Base-by-base conservation (phyloP, 176 grass and related monocot genomes). In the Secale cereale region DNA sequence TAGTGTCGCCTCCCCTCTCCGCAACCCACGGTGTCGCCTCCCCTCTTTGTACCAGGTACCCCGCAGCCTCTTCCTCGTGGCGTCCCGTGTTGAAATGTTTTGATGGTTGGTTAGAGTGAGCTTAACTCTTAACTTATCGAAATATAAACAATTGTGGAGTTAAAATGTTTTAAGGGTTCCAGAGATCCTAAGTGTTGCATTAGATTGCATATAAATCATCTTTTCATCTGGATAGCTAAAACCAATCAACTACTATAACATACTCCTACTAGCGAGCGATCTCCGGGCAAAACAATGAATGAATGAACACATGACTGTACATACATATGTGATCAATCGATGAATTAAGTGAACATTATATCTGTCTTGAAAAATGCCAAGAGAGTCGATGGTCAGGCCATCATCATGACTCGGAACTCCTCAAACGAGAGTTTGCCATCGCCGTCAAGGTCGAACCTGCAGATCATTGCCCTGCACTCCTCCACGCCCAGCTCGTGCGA, bases 391-490 rank as follows among this genome's bases (percentile, higher is more conserved):
- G 45, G 65, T 54, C 30, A 87, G 16, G 59, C 65, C 89, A 67
- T 68, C 82, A 89, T 88, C 92, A 94, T 94, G 71, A 88, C 33
- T 76, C 66, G 91, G 73, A 94, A 91, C 86, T 94, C 89, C 2
- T 94, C 83, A 22, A 91, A 94, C 6, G 86, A 81, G 25, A 94
- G 76, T 0, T 78, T 83, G 17, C 92, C 92, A 17, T 94, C 86
- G 26, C 92, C 92, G 33, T 94, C 37, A 72, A 94, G 83, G 1
- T 45, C 12, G 12, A 45, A 45, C 41, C 92, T 78, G 83, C 89
- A 85, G 25, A 94, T 94, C 84, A 94, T 94, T 65, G 80, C 68
- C 35, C 16, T 46, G 43, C 43, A 46, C 29, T 93, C 88, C n/a
- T 94, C 89, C 61, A 94, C 29, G 3, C 13, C 36, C 22, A 85